Conservation (phyloP, 331 rosid genomes). For the Cydonia oblonga region DNA sequence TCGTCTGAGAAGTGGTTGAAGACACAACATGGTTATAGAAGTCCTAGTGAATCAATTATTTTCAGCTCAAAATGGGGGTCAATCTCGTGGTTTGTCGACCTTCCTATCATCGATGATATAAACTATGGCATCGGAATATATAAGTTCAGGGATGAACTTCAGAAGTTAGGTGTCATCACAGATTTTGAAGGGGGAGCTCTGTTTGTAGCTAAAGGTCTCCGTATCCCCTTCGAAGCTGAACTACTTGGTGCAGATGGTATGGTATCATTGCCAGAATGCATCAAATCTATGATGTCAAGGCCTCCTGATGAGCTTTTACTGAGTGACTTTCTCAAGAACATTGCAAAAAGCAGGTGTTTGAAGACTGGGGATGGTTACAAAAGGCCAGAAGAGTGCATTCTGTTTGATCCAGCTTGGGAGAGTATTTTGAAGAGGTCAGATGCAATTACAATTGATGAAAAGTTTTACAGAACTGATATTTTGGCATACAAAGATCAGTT, state of each 20-base stretch:
- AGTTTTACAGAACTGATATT: background rate
- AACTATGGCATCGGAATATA: background rate
- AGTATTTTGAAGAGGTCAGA: background rate
- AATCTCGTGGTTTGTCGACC: background rate
- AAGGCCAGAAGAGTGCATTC: background rate
- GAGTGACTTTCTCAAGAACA: background rate
- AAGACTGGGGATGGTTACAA: background rate
- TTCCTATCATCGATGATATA: slow-evolving; percentile 13
- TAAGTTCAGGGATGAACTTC: slow-evolving; percentile 9
- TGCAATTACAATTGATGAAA: background rate
- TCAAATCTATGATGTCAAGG: background rate
- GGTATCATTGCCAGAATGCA: slow-evolving; percentile 6
- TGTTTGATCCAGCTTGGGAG: slow-evolving; percentile 5
- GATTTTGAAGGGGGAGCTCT: slow-evolving; percentile 8
- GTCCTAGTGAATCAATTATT: slow-evolving; percentile 8
- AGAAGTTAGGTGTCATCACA: slow-evolving; percentile 4
- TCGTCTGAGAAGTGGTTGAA: slow-evolving; percentile 12
- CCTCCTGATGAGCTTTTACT: background rate
- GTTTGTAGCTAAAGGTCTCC: slow-evolving; percentile 6
- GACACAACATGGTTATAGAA: slow-evolving; percentile 12
- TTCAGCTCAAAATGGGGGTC: slow-evolving; percentile 3
- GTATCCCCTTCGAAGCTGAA: background rate
- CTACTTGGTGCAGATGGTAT: slow-evolving; percentile 1
- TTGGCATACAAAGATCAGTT: background rate
- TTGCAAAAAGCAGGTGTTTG: slow-evolving; percentile 3